Percentiles rank a stretch among this genome's conserved stretches.
phyloP scores from a whole-genome alignment of 2,329 filamentous ascomycete species.

The Plenodomus biglobosus region DNA sequence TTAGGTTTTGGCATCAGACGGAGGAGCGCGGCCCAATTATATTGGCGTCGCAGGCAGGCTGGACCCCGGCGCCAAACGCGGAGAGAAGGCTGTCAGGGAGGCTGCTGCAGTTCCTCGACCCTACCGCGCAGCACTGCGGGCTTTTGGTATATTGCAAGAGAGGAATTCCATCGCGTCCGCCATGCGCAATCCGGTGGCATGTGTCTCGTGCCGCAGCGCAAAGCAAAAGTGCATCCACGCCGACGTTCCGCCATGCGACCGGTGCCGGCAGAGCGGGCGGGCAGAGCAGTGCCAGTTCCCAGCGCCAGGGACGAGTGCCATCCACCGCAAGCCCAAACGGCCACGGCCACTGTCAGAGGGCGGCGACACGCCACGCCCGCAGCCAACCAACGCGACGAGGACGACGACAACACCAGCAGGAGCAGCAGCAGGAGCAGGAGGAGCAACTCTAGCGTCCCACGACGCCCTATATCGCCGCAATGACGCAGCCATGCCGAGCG shows the following conservation, averaged over 20 bases:
- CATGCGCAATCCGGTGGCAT: constrained; percentile 47
- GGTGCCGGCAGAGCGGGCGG: constrained; percentile 40
- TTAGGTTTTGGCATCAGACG: no score
- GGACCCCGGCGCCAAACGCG: no score
- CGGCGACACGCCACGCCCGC: constrained; percentile 19
- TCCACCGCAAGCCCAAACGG: constrained; percentile 44
- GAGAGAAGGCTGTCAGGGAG: no score
- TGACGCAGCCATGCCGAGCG: constrained; percentile 31
- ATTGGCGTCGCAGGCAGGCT: no score
- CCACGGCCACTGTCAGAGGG: constrained; percentile 33
- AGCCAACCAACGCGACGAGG: not conserved
- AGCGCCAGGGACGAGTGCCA: constrained; percentile 41
- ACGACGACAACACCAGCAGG: not conserved
- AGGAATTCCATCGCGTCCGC: constrained; percentile 1
- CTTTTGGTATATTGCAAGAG: no score
- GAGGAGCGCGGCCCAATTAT: no score
- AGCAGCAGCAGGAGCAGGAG: no score
- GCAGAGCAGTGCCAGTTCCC: constrained; percentile 41
- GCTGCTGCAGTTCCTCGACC: no score
- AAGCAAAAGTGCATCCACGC: constrained; percentile 47
- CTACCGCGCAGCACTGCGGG: no score
- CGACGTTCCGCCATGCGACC: constrained; percentile 43
- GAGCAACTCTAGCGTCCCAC: constrained; percentile 13
- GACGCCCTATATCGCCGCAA: constrained; percentile 17
- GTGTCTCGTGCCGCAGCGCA: constrained; percentile 42